phyloP scores from a whole-genome alignment of 2,329 filamentous ascomycete species.

The Sporothrix phasma region DNA sequence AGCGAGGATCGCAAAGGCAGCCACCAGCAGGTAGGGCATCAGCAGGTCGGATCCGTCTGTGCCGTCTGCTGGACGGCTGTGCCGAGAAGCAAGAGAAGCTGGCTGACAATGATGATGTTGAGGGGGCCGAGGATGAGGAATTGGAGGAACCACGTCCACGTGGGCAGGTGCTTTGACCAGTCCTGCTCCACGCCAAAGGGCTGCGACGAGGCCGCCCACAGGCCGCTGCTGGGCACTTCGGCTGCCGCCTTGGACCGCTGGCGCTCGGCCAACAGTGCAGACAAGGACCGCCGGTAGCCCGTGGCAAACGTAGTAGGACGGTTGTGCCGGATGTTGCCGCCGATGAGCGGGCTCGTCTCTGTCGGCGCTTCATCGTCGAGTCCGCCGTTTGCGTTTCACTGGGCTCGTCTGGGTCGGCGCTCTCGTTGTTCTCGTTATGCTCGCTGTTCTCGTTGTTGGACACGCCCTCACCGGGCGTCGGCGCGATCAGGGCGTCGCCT shows the following conservation, averaged over 20 bases:
- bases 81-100: conserved; percentile 63
- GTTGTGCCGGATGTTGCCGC: conserved; percentile 19
- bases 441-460: conserved; percentile 19
- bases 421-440: conserved; percentile 19
- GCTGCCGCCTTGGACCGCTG: conserved; percentile 19
- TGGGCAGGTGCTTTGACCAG: conserved; percentile 72
- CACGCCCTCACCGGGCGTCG: conserved; percentile 30
- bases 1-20: conserved; percentile 58
- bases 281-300: conserved; percentile 43
- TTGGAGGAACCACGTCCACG: conserved; percentile 82
- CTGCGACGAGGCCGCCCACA: conserved; percentile 26
- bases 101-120: conserved; percentile 64
- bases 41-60: conserved; percentile 70
- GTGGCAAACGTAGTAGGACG: conserved; percentile 43
- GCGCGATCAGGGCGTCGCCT: conserved; percentile 31
- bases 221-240: conserved; percentile 17
- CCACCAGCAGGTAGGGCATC: conserved; percentile 60
- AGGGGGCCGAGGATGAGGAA: conserved; percentile 73
- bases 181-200: conserved; percentile 65
- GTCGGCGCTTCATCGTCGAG: conserved; percentile 33
- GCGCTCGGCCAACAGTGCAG: conserved; percentile 22
- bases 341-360: conserved; percentile 44
- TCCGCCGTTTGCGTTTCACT: conserved; percentile 27
- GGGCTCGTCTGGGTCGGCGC: conserved; percentile 22
- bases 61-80: conserved; percentile 67